Conservation (phyloP, 2,329 filamentous ascomycete species). For the Polytolypa hystricis region DNA sequence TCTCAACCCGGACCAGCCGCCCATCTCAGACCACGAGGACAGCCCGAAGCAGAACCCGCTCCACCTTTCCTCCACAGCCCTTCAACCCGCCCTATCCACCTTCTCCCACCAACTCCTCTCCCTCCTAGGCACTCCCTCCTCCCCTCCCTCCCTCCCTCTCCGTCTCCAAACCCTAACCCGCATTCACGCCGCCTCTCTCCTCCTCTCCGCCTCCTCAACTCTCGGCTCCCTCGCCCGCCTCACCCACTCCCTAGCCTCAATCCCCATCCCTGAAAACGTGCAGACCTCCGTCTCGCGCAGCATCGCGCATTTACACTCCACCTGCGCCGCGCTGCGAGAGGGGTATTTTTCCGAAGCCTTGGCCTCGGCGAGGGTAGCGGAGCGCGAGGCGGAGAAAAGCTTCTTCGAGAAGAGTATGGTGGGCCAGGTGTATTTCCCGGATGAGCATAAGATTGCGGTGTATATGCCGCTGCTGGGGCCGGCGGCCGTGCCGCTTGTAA, state of each 20-base stretch:
- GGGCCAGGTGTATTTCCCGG: conserved; percentile 93
- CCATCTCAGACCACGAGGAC: conserved; percentile 24
- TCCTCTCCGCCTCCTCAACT: conserved; percentile 83
- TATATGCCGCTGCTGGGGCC: conserved; percentile 87
- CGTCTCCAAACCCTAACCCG: conserved; percentile 74
- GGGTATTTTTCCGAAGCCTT: conserved; percentile 57
- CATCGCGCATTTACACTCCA: conserved; percentile 62
- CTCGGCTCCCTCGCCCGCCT: conserved; percentile 86
- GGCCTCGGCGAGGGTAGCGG: conserved; percentile 70
- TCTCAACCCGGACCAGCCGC: conserved; percentile 42
- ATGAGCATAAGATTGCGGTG: conserved; percentile 95
- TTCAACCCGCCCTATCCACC: conserved; percentile 72
- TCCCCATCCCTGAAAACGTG: conserved; percentile 80
- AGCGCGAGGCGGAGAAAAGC: conserved; percentile 78
- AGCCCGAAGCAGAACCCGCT: conserved; percentile 23
- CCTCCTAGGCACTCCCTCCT: conserved; percentile 71
- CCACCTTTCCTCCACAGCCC: conserved; percentile 51
- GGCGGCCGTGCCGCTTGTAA: conserved; percentile 76
- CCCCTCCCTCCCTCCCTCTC: conserved; percentile 66
- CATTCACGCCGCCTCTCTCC: conserved; percentile 72
- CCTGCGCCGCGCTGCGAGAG: conserved; percentile 58
- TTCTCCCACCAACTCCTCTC: conserved; percentile 87
- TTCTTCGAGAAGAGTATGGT: conserved; percentile 99
- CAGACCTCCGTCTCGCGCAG: conserved; percentile 75
- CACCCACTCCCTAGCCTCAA: conserved; percentile 71